Percentiles rank a stretch among this genome's conserved stretches.
Evolutionary conservation across 495 filamentous ascomycete genomes (phyloP).

Genomic region (Apodospora peruviana): DNA sequence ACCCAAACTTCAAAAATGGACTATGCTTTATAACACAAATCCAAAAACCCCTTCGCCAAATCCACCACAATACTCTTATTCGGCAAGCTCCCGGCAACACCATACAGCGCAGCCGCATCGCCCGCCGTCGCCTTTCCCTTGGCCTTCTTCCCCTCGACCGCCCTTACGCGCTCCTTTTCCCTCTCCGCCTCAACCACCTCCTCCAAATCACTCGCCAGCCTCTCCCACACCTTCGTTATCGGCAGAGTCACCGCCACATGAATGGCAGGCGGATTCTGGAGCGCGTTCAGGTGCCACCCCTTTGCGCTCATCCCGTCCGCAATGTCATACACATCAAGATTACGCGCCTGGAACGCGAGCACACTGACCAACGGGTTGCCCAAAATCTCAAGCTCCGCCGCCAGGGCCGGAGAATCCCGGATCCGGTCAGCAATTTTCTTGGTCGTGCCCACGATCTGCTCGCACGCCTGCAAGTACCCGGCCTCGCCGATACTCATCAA

Average conservation of each 20-base stretch:
- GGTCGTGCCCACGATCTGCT: slow-evolving; percentile 78
- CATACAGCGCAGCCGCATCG: slow-evolving; percentile 86
- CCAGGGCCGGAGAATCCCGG: slow-evolving; percentile 55
- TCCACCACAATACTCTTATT: slow-evolving; percentile 93
- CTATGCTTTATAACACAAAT: slow-evolving; percentile 90
- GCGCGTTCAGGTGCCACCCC: slow-evolving; percentile 94
- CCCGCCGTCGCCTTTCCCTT: slow-evolving; percentile 56
- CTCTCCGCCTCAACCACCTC: slow-evolving; percentile 73
- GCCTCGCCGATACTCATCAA: slow-evolving; percentile 81
- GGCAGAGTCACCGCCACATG: slow-evolving; percentile 94
- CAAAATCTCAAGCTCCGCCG: slow-evolving; percentile 68
- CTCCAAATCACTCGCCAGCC: slow-evolving; percentile 70
- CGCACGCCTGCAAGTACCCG: slow-evolving; percentile 84
- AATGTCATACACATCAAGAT: slow-evolving; percentile 80
- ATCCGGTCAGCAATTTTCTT: slow-evolving; percentile 81
- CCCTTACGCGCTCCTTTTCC: slow-evolving; percentile 55
- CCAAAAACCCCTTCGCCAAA: slow-evolving; percentile 85
- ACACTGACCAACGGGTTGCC: slow-evolving; percentile 86
- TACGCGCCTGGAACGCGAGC: slow-evolving; percentile 75
- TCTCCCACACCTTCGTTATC: slow-evolving; percentile 72
- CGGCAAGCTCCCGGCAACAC: slow-evolving; percentile 88
- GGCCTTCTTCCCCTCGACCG: slow-evolving; percentile 68
- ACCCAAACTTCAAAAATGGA: background rate
- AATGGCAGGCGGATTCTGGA: slow-evolving; percentile 89
- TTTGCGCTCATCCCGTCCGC: slow-evolving; percentile 74